phyloP scores from a whole-genome alignment of 805 yeast genomes.

The Metschnikowia picachoensis region DNA sequence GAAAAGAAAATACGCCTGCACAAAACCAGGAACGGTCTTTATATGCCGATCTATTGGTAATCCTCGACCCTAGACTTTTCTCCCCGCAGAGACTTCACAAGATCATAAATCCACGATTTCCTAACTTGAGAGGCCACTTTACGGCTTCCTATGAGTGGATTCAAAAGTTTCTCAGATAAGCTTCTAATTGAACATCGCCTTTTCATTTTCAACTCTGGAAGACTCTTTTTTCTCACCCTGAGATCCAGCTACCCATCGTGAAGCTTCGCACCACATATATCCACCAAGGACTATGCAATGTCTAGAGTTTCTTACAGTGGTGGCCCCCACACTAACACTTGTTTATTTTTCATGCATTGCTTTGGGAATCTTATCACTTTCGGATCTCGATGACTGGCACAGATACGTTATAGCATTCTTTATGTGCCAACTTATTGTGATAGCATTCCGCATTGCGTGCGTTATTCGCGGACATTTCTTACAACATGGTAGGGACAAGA shows the following conservation, averaged over 20 bases:
- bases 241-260: too few species aligned
- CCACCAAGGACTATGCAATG: slow-evolving; percentile 5
- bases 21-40: neutral
- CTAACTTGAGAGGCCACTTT: neutral
- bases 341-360: neutral
- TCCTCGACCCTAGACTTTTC: neutral
- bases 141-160: too few species aligned
- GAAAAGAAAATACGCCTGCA: neutral
- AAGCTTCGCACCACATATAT: too few species aligned
- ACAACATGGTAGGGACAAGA: neutral
- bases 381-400: neutral
- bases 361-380: neutral
- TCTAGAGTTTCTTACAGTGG: slow-evolving; percentile 1
- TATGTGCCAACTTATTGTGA: slow-evolving; percentile 6
- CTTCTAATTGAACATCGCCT: too few species aligned
- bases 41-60: slow-evolving; percentile 2
- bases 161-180: too few species aligned
- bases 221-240: too few species aligned
- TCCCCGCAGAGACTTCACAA: neutral
- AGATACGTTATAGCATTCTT: slow-evolving; percentile 3
- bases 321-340: slow-evolving; percentile 1
- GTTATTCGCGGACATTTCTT: slow-evolving; percentile 7
- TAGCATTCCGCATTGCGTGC: slow-evolving; percentile 2
- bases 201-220: too few species aligned
- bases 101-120: neutral